phyloP scores from a whole-genome alignment of 257 asterid genomes.

The Cordia subcordata region DNA sequence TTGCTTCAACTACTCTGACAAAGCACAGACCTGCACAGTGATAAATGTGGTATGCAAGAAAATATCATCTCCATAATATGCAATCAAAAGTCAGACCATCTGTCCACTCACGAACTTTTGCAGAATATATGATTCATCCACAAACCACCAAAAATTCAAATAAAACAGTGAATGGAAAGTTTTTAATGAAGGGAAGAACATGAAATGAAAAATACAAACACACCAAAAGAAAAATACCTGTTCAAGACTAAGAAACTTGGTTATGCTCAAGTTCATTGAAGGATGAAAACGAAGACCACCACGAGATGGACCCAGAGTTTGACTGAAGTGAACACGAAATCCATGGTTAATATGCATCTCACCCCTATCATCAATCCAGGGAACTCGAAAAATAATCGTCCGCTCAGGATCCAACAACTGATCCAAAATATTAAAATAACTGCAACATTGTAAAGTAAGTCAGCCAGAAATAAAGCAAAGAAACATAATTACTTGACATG shows the following conservation, averaged over 20 bases:
- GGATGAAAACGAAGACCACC: constrained; percentile 98
- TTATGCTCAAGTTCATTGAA: constrained; percentile 82
- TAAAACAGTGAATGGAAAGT: no score
- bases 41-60: no score
- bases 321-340: constrained; percentile 85
- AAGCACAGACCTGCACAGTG: no score
- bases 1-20: no score
- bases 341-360: constrained; percentile 95
- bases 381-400: constrained; percentile 80
- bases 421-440: constrained; percentile 91
- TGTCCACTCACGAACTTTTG: no score
- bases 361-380: constrained; percentile 97
- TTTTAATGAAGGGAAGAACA: background rate
- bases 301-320: constrained; percentile 97
- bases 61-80: no score
- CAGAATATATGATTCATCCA: no score
- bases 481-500: background rate
- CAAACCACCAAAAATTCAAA: no score
- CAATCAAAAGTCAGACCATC: no score
- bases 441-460: constrained; percentile 18
- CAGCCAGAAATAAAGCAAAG: no score
- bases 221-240: constrained; percentile 47
- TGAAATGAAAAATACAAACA: background rate
- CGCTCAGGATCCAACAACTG: constrained; percentile 95
- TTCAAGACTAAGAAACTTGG: constrained; percentile 90